Evolutionary conservation across 257 asterid species (phyloP), one percentile per base, ranked within the genome.

Genomic region (Gardenia jasminoides): DNA sequence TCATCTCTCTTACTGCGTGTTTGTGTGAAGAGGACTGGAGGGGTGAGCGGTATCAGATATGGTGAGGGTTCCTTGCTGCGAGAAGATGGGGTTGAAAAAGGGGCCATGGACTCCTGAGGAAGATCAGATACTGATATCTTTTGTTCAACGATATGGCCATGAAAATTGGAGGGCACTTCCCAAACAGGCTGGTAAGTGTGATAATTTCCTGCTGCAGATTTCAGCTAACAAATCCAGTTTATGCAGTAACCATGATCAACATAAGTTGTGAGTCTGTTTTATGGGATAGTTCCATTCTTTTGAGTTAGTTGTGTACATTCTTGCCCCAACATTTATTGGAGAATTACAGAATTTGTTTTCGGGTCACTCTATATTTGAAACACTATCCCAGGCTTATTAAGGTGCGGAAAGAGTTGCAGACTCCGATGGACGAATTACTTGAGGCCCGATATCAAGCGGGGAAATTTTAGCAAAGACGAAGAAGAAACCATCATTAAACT

Each of bases 131-230:
- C 66, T 85, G 74, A 67, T 75, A 71, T 74, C 86, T 74, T 85
- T 67, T 48, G 65, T 85, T 62, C 81, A 78, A 11, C 75, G 46
- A 41, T 80, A 74, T 73, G 88, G 88, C 31, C 88, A 85, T 71
- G 86, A 85, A 50, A 85, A 85, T 80, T 85, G 88, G 88, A 80
- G 88, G 67, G 88, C 88, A 30, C 84, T 85, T 1, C 88, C 88
- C 10, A 85, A 71, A 75, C 86, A 74, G 71, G 88, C 88, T 28
- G 88, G 87, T 84, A 20, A 80, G 79, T 50, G 3, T 16, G 61
- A 54, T 12, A 10, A 26, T 33, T 46, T 48, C n/a, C 46, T 16
- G 10, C 13, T 43, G 15, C 17, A 22, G 61, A 54, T 8, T 54
- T 12, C 61, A 54, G 61, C 19, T 17, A 54, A 3, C n/a, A 54